phyloP scores from a whole-genome alignment of 768 basidiomycete species.

The Lentinula sp. region DNA sequence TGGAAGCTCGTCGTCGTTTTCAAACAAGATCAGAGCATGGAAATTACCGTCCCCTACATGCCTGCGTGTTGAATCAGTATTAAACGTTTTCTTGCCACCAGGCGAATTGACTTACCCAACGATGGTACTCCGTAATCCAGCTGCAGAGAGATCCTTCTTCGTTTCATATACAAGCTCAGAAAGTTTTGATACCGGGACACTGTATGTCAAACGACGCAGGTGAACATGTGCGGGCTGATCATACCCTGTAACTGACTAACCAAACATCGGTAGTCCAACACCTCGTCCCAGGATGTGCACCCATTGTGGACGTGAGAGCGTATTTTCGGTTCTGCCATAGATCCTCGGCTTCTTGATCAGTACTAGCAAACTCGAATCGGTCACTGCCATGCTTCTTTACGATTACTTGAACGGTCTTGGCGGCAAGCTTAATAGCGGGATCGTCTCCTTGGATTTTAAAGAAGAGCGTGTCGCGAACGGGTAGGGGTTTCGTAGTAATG shows the following conservation, averaged over 20 bases:
- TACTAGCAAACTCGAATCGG: slow-evolving; percentile 66
- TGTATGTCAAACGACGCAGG: slow-evolving; percentile 14
- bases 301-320: slow-evolving; percentile 57
- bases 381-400: slow-evolving; percentile 62
- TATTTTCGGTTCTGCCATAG: slow-evolving; percentile 88
- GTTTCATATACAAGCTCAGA: slow-evolving; percentile 73
- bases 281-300: slow-evolving; percentile 48
- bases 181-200: slow-evolving; percentile 65
- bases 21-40: slow-evolving; percentile 52
- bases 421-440: slow-evolving; percentile 48
- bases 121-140: slow-evolving; percentile 58
- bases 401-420: slow-evolving; percentile 52
- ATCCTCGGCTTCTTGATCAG: slow-evolving; percentile 67
- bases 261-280: slow-evolving; percentile 92
- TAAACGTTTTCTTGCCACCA: background rate
- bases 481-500: slow-evolving; percentile 52
- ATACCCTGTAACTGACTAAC: slow-evolving; percentile 29
- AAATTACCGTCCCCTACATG: slow-evolving; percentile 75
- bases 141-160: slow-evolving; percentile 62
- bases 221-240: background rate
- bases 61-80: slow-evolving; percentile 24
- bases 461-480: slow-evolving; percentile 75
- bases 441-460: slow-evolving; percentile 87
- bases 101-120: slow-evolving; percentile 23
- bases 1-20: slow-evolving; percentile 50